phyloP scores from a whole-genome alignment of 2,329 filamentous ascomycete species.

The Clonostachys rosea region DNA sequence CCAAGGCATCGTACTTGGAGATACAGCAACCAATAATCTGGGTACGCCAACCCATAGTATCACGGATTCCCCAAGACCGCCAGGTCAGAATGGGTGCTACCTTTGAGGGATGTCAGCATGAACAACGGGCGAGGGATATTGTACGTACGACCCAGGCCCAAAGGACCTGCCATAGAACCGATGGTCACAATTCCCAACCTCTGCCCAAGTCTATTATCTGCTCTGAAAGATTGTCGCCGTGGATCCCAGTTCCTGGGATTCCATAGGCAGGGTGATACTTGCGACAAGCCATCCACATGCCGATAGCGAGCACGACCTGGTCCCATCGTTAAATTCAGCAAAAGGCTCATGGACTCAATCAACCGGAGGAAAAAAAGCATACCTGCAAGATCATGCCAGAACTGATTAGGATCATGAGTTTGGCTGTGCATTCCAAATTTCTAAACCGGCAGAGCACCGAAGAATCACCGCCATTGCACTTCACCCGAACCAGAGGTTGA shows the following conservation, averaged over 20 bases:
- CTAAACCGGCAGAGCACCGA: slow-evolving; percentile 17
- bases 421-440: slow-evolving; percentile 37
- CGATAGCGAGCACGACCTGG: slow-evolving; percentile 51
- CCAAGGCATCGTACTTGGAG: slow-evolving; percentile 15
- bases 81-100: slow-evolving; percentile 54
- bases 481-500: not conserved
- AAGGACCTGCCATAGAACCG: slow-evolving; percentile 55
- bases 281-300: slow-evolving; percentile 59
- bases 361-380: slow-evolving; percentile 6
- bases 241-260: slow-evolving; percentile 56
- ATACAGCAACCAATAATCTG: slow-evolving; percentile 51
- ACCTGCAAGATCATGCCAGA: slow-evolving; percentile 54
- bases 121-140: slow-evolving; percentile 1
- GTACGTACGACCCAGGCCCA: slow-evolving; percentile 47
- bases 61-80: slow-evolving; percentile 54
- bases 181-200: slow-evolving; percentile 68
- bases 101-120: not conserved
- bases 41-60: slow-evolving; percentile 59
- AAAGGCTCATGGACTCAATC: not conserved
- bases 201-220: slow-evolving; percentile 31
- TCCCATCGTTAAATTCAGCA: too few relatives aligned
- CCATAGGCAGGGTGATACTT: slow-evolving; percentile 61
- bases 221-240: slow-evolving; percentile 43
- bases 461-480: slow-evolving; percentile 21
- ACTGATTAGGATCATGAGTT: slow-evolving; percentile 43